Percentiles rank a stretch among this genome's conserved stretches.
Evolutionary conservation across 202 grass and related monocot species (phyloP).

Genomic region (Musa balbisiana): DNA sequence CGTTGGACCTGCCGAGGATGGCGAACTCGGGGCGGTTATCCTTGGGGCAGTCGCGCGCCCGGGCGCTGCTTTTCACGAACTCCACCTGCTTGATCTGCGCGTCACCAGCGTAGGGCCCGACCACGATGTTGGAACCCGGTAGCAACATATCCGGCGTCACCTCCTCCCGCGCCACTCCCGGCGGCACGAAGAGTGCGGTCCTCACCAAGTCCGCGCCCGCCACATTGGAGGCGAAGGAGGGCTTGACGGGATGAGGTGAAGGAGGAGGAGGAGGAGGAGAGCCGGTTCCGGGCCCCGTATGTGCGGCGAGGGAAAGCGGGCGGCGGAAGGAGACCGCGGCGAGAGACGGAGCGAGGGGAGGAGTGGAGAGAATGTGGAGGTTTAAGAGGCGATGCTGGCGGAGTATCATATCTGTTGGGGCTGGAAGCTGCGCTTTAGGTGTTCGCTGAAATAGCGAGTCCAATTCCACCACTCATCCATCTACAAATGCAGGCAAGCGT

Average conservation of each 20-base stretch:
- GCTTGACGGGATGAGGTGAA: constrained; percentile 28
- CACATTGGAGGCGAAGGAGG: constrained; percentile 10
- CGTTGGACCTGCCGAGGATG: constrained; percentile 73
- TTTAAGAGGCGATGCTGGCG: constrained; percentile 11
- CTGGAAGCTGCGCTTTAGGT: neutral
- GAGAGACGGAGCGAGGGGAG: neutral
- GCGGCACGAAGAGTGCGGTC: constrained; percentile 64
- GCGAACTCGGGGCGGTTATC: constrained; percentile 89
- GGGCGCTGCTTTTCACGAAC: constrained; percentile 67
- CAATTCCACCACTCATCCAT: neutral
- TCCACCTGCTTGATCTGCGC: constrained; percentile 59
- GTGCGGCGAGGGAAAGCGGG: neutral
- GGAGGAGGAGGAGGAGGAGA: constrained; percentile 38
- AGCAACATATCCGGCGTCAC: constrained; percentile 43
- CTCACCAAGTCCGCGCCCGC: constrained; percentile 21
- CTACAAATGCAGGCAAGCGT: too few relatives aligned
- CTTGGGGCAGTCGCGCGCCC: constrained; percentile 65
- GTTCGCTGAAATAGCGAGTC: neutral
- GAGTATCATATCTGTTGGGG: neutral
- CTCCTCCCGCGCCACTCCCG: constrained; percentile 42
- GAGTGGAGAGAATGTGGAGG: neutral
- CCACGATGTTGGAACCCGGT: constrained; percentile 79
- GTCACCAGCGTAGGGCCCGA: constrained; percentile 75
- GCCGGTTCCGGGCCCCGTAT: constrained; percentile 7
- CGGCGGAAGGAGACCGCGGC: neutral